phyloP scores from a whole-genome alignment of 352 stramenopile genomes.

The Globisporangium okanoganense region DNA sequence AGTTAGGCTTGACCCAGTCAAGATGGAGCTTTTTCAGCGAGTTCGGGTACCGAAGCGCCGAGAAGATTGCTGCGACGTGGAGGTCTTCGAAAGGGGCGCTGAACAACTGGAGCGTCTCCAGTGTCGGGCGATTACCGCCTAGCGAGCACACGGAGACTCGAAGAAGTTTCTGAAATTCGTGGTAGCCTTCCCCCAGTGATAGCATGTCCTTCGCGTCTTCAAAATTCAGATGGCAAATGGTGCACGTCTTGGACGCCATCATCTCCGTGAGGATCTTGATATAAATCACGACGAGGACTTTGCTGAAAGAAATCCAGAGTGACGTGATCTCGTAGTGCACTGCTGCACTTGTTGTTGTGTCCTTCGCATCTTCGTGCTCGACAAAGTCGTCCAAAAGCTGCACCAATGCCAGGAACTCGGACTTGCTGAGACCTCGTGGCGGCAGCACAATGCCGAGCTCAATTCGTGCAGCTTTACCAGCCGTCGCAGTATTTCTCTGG shows the following conservation, averaged over 20 bases:
- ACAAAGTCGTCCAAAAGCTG: neutral
- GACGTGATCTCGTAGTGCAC: neutral
- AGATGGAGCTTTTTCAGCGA: neutral
- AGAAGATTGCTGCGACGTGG: neutral
- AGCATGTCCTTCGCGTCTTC: neutral
- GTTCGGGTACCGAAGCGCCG: neutral
- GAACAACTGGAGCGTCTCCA: neutral
- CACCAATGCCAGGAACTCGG: neutral
- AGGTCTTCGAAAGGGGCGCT: neutral
- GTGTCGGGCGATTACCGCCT: neutral
- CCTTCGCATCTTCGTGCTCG: neutral
- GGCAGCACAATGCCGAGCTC: neutral
- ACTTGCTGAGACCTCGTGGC: neutral
- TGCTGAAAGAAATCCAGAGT: neutral
- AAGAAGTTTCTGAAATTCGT: neutral
- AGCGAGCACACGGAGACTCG: neutral
- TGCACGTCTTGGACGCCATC: neutral
- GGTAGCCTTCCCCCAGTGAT: neutral
- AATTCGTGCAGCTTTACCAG: neutral
- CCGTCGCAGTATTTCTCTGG: neutral
- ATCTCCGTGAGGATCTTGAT: neutral
- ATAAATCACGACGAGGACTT: neutral
- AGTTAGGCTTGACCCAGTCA: neutral
- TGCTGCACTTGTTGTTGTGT: neutral
- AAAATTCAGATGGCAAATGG: constrained; percentile 2